A percentile compares a stretch with the other conserved stretches of the same genome.
Evolutionary conservation across 2,329 filamentous ascomycete genomes (phyloP).

Genomic region (Rhynchosporium agropyri): DNA sequence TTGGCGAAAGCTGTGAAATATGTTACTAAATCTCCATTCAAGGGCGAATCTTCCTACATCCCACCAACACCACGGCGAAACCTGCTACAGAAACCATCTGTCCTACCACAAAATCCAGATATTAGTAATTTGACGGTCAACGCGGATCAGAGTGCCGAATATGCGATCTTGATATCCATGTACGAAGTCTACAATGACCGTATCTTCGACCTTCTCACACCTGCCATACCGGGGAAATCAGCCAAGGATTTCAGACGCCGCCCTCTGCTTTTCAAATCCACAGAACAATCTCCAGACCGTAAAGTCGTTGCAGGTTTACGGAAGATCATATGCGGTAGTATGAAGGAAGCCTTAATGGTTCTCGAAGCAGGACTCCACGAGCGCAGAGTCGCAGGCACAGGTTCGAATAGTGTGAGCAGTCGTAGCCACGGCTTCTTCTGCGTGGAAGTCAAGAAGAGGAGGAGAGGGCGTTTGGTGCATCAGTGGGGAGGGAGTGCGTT

Average conservation of each 20-base stretch:
- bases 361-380: conserved; percentile 88
- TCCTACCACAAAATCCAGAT: conserved; percentile 73
- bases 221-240: conserved; percentile 58
- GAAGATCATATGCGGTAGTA: conserved; percentile 82
- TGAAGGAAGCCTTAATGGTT: conserved; percentile 85
- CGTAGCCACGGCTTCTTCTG: conserved; percentile 96
- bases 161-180: conserved; percentile 91
- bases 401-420: conserved; percentile 89
- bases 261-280: conserved; percentile 87
- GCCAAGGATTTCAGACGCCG: conserved; percentile 76
- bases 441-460: conserved; percentile 87
- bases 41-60: conserved; percentile 55
- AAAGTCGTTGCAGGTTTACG: conserved; percentile 91
- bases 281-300: conserved; percentile 83
- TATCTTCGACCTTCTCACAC: conserved; percentile 88
- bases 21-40: conserved; percentile 45
- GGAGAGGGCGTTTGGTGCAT: conserved; percentile 52
- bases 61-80: conserved; percentile 61
- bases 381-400: conserved; percentile 84
- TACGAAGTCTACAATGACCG: conserved; percentile 99
- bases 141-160: conserved; percentile 72
- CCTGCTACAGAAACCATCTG: conserved; percentile 68
- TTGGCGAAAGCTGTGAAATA: conserved; percentile 40
- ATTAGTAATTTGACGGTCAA: conserved; percentile 70
- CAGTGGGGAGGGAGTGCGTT: conserved; percentile 77